A percentile compares a stretch with the other conserved stretches of the same genome.
Evolutionary conservation across 805 yeast genomes (phyloP).

Genomic region (Spathaspora passalidarum): DNA sequence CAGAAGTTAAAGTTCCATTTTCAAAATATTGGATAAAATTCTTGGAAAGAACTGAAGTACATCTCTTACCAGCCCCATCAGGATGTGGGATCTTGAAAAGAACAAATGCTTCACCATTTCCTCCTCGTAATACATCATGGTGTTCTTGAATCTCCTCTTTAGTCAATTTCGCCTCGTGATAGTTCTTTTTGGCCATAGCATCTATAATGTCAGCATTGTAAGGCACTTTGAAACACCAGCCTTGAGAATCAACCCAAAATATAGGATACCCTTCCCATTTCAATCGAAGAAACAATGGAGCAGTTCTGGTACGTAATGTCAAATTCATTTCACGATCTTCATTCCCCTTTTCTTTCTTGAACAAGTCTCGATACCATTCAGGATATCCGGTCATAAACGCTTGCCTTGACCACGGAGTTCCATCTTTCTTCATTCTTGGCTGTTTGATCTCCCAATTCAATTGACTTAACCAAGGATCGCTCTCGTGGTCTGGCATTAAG

Average conservation of each 20-base stretch:
- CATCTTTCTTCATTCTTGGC: conserved; percentile 60
- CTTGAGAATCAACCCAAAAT: conserved; percentile 71
- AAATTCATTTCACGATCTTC: conserved; percentile 50
- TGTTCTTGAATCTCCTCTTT: conserved; percentile 27
- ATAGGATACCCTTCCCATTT: conserved; percentile 86
- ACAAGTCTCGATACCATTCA: conserved; percentile 78
- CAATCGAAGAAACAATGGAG: conserved; percentile 73
- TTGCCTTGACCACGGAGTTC: conserved; percentile 67
- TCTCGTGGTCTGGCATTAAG: conserved; percentile 29
- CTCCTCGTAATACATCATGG: conserved; percentile 17
- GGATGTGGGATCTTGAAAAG: conserved; percentile 84
- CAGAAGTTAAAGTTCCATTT: conserved; percentile 67
- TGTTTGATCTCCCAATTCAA: conserved; percentile 80
- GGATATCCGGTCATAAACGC: conserved; percentile 85
- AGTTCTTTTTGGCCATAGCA: conserved; percentile 36
- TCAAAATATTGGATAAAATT: conserved; percentile 70
- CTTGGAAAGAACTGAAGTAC: conserved; percentile 77
- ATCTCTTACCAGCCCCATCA: conserved; percentile 70
- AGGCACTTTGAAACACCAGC: conserved; percentile 85
- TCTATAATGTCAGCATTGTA: conserved; percentile 25
- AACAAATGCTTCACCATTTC: conserved; percentile 23
- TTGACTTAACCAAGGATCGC: conserved; percentile 90
- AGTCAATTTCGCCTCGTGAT: conserved; percentile 26
- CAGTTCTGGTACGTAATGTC: conserved; percentile 67
- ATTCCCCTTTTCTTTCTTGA: conserved; percentile 20